Evolutionary conservation across 106 monocot species (phyloP).

Genomic region (Hemerocallis citrina): DNA sequence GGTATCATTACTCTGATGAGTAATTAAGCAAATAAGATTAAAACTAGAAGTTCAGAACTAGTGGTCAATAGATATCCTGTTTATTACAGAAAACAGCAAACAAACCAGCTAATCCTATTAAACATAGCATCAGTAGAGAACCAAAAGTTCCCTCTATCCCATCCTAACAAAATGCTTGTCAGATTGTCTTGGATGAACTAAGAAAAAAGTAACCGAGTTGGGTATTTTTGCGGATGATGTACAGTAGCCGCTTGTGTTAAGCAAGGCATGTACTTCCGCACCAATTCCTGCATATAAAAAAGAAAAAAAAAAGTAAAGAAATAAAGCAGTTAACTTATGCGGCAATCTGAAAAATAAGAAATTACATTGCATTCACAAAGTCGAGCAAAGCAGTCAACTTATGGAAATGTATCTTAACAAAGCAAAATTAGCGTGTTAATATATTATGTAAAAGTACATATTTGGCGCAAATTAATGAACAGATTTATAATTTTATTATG

Average conservation of each 20-base stretch:
- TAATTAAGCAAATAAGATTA: not conserved
- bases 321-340: not conserved
- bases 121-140: constrained; percentile 7
- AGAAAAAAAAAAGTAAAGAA: too few relatives aligned
- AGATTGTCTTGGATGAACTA: not conserved
- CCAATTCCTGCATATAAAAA: constrained; percentile 23
- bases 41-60: too few relatives aligned
- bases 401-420: too few relatives aligned
- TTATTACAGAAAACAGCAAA: not conserved
- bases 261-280: constrained; percentile 36
- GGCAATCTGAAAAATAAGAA: not conserved
- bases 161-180: not conserved
- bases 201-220: not conserved
- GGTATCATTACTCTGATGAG: not conserved
- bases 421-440: too few relatives aligned
- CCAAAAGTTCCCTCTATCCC: constrained; percentile 11
- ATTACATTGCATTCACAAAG: not conserved
- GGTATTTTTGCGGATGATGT: not conserved
- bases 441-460: too few relatives aligned
- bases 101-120: not conserved
- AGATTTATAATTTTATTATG: not conserved
- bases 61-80: not conserved
- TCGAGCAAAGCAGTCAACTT: not conserved
- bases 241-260: constrained; percentile 5
- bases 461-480: not conserved